Conservation (phyloP, 1,284 basidiomycete species). For the Irpex rosettiformis region DNA sequence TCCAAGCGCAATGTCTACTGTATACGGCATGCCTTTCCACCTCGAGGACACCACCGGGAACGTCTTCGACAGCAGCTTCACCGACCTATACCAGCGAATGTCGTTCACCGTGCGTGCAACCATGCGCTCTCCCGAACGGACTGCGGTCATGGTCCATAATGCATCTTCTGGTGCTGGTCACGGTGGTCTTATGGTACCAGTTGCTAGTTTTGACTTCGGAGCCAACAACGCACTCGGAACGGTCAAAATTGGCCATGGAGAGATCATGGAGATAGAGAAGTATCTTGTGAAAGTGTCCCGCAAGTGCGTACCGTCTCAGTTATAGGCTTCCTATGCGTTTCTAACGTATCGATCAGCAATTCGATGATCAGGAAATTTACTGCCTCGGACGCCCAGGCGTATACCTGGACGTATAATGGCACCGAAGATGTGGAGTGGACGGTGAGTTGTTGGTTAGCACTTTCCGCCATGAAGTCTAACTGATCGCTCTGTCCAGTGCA, state of each 20-base stretch:
- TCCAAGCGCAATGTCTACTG: constrained; percentile 28
- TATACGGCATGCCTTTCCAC: constrained; percentile 53
- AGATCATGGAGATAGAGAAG: constrained; percentile 43
- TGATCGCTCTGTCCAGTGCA: constrained; percentile 40
- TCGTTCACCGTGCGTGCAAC: constrained; percentile 46
- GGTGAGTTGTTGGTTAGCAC: constrained; percentile 33
- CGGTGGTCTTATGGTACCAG: constrained; percentile 31
- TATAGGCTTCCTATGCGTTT: constrained; percentile 1
- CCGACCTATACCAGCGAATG: constrained; percentile 61
- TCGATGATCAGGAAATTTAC: constrained; percentile 47
- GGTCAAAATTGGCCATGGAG: constrained; percentile 38
- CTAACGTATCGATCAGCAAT: constrained; percentile 23
- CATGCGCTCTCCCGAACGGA: constrained; percentile 35
- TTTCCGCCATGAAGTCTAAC: neutral
- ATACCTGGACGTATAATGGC: constrained; percentile 51
- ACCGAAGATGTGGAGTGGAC: constrained; percentile 54
- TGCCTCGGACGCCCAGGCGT: constrained; percentile 55
- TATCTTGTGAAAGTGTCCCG: constrained; percentile 45
- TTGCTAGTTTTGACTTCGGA: constrained; percentile 49
- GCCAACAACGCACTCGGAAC: constrained; percentile 46
- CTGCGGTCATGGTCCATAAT: constrained; percentile 53
- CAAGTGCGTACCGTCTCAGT: constrained; percentile 31
- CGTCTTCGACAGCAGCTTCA: constrained; percentile 50
- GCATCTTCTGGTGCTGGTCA: constrained; percentile 20
- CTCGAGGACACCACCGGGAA: constrained; percentile 59